Conservation (phyloP, 768 basidiomycete genomes). For the Butyriboletus loyo region DNA sequence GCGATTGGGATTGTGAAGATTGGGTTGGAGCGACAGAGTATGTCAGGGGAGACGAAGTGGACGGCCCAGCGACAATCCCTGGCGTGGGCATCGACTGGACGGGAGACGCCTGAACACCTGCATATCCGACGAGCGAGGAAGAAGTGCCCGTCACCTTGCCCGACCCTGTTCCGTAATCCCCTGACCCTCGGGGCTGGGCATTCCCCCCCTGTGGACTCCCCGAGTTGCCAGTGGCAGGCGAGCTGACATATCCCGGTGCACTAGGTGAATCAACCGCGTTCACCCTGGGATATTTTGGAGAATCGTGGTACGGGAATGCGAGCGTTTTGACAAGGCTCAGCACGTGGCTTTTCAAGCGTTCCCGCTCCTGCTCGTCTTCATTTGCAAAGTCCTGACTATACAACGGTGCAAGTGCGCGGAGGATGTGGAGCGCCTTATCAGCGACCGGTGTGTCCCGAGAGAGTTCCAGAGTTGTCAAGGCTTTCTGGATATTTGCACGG, state of each 20-base stretch:
- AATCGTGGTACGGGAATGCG: conserved; percentile 79
- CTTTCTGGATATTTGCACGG: conserved; percentile 71
- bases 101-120: conserved; percentile 19
- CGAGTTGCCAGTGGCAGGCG: conserved; percentile 57
- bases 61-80: conserved; percentile 15
- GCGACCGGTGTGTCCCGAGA: conserved; percentile 63
- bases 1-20: conserved; percentile 22
- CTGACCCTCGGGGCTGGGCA: conserved; percentile 24
- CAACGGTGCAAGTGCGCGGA: conserved; percentile 69
- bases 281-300: conserved; percentile 50
- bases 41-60: conserved; percentile 23
- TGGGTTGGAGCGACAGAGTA: conserved; percentile 23
- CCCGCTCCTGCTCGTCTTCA: conserved; percentile 47
- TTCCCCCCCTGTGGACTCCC: conserved; percentile 45
- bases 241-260: conserved; percentile 43
- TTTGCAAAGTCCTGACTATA: conserved; percentile 62
- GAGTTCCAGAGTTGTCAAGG: conserved; percentile 62
- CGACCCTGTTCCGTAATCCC: conserved; percentile 23
- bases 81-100: conserved; percentile 21
- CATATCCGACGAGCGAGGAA: conserved; percentile 28
- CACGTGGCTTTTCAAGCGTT: conserved; percentile 59
- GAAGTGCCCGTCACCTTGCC: conserved; percentile 18
- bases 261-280: conserved; percentile 46
- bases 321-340: conserved; percentile 68
- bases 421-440: conserved; percentile 71